phyloP scores from a whole-genome alignment of 176 grass and related monocot species.

The Typha latifolia region DNA sequence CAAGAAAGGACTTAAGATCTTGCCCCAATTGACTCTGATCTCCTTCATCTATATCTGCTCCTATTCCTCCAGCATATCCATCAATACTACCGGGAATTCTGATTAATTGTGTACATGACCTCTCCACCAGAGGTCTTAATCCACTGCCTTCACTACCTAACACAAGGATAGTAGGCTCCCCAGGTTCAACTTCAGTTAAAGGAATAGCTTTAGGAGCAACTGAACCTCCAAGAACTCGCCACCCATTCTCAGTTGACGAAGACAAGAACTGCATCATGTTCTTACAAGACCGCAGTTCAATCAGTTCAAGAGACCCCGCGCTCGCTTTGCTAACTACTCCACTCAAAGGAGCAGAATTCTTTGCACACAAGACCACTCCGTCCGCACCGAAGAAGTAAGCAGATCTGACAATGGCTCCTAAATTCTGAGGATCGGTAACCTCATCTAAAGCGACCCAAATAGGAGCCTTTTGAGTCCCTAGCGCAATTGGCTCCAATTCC shows the following conservation, averaged over 20 bases:
- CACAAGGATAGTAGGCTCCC: conserved; percentile 75
- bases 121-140: conserved; percentile 75
- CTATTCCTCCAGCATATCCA: conserved; percentile 26
- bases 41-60: conserved; percentile 41
- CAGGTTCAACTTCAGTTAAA: conserved; percentile 51
- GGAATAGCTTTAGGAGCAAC: conserved; percentile 64
- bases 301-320: conserved; percentile 84
- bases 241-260: conserved; percentile 82
- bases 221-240: conserved; percentile 82
- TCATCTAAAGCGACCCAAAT: conserved; percentile 91
- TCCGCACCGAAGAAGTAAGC: conserved; percentile 83
- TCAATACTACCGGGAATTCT: conserved; percentile 61
- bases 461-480: conserved; percentile 46
- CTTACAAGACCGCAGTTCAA: conserved; percentile 77
- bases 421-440: conserved; percentile 97
- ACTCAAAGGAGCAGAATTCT: conserved; percentile 94
- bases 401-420: conserved; percentile 93
- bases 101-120: conserved; percentile 74
- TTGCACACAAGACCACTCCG: conserved; percentile 73
- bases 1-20: conserved; percentile 65
- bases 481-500: conserved; percentile 54
- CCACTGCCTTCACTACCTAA: conserved; percentile 96
- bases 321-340: conserved; percentile 97
- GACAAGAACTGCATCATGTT: conserved; percentile 99
- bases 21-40: conserved; percentile 24